Conservation (phyloP, 2,329 filamentous ascomycete genomes). For the Arthrobotrys sphaeroides region DNA sequence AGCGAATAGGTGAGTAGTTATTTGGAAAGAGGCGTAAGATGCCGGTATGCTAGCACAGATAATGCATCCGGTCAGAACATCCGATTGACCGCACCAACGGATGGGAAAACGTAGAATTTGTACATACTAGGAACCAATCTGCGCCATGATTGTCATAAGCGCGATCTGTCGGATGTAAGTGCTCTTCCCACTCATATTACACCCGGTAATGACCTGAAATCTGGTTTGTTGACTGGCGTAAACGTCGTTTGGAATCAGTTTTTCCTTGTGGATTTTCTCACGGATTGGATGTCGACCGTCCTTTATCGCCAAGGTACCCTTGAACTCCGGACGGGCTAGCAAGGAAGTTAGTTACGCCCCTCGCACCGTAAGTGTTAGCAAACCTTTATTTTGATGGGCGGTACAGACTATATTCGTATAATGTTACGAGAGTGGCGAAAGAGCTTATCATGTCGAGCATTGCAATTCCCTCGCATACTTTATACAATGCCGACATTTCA, state of each 20-base stretch:
- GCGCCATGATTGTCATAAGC: slow-evolving; percentile 88
- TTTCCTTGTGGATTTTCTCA: slow-evolving; percentile 74
- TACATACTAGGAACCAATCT: slow-evolving; percentile 66
- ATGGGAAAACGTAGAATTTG: background rate
- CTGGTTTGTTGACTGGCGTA: slow-evolving; percentile 81
- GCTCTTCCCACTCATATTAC: slow-evolving; percentile 98
- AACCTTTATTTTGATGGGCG: background rate
- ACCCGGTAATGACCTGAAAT: slow-evolving; percentile 90
- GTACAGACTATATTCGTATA: slow-evolving; percentile 67
- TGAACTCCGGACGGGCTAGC: slow-evolving; percentile 71
- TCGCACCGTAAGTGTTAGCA: slow-evolving; percentile 39
- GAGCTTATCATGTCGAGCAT: slow-evolving; percentile 81
- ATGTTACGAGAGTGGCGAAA: slow-evolving; percentile 78
- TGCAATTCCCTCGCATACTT: slow-evolving; percentile 84
- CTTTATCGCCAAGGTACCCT: slow-evolving; percentile 75
- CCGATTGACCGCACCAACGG: background rate
- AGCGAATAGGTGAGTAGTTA: slow-evolving; percentile 85
- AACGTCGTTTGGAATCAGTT: slow-evolving; percentile 88
- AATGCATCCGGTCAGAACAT: background rate
- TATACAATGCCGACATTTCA: slow-evolving; percentile 78
- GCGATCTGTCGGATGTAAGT: slow-evolving; percentile 91
- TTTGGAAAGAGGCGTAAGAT: slow-evolving; percentile 79
- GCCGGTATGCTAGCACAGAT: slow-evolving; percentile 77
- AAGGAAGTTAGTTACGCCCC: background rate
- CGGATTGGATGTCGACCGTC: slow-evolving; percentile 79